Evolutionary conservation across 768 basidiomycete species (phyloP).

Genomic region (Boletus reticulatus): DNA sequence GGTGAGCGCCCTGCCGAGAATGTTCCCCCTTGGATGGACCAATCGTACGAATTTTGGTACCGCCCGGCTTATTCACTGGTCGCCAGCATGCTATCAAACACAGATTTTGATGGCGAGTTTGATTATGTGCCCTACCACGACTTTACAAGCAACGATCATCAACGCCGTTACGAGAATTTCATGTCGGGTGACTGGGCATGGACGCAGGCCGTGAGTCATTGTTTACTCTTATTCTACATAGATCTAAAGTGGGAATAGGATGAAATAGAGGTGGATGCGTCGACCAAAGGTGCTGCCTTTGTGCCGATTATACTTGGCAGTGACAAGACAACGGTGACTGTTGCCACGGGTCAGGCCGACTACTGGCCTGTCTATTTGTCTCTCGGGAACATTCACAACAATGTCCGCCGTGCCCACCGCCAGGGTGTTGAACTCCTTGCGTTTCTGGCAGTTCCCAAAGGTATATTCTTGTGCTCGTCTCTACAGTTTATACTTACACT

Average conservation of each 20-base stretch:
- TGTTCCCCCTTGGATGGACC: neutral
- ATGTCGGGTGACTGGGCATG: neutral
- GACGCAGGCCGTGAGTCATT: neutral
- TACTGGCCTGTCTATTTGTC: slow-evolving; percentile 2
- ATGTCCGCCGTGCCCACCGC: neutral
- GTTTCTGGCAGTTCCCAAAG: slow-evolving; percentile 32
- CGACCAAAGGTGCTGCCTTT: neutral
- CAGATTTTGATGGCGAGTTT: neutral
- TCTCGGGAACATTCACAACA: slow-evolving; percentile 1
- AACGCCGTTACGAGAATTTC: neutral
- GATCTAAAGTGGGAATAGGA: neutral
- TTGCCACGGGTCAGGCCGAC: neutral
- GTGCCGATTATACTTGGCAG: neutral
- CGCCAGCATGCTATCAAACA: neutral
- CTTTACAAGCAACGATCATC: neutral
- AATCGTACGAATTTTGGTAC: neutral
- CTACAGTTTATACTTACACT: neutral
- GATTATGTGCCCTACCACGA: neutral
- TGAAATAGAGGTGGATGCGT: neutral
- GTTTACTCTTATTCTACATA: too few species aligned
- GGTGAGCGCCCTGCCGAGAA: neutral
- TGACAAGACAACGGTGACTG: neutral
- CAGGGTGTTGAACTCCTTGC: slow-evolving; percentile 8
- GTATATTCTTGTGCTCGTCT: neutral
- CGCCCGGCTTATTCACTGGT: neutral